phyloP scores from a whole-genome alignment of 1,284 basidiomycete species.

The Cutaneotrichosporon mucoides region DNA sequence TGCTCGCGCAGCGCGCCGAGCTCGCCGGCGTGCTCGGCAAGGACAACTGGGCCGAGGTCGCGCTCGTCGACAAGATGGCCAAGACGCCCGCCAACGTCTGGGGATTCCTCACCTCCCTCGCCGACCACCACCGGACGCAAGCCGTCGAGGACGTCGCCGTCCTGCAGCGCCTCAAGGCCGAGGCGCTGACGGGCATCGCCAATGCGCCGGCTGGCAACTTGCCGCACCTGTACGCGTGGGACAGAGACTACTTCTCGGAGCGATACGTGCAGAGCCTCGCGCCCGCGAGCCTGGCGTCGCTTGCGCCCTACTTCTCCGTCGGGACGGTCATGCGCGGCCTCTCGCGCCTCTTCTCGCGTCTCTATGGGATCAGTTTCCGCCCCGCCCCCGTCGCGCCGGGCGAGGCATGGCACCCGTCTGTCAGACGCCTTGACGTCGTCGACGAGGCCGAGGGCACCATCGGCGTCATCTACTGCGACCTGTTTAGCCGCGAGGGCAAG shows the following conservation, averaged over 20 bases:
- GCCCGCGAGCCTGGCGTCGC: constrained; percentile 56
- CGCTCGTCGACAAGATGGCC: constrained; percentile 89
- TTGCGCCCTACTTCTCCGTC: constrained; percentile 63
- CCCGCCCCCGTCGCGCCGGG: constrained; percentile 64
- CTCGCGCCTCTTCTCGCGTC: constrained; percentile 71
- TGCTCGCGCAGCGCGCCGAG: constrained; percentile 70
- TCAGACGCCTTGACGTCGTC: constrained; percentile 87
- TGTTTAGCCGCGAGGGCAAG: constrained; percentile 82
- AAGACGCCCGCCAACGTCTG: constrained; percentile 83
- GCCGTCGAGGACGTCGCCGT: constrained; percentile 67
- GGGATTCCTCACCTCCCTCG: constrained; percentile 72
- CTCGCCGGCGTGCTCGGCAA: constrained; percentile 78
- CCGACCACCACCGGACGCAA: constrained; percentile 69
- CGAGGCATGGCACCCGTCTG: constrained; percentile 83
- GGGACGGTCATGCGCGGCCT: constrained; percentile 83
- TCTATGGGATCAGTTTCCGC: constrained; percentile 79
- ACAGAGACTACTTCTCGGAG: constrained; percentile 73
- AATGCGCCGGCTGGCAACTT: constrained; percentile 46
- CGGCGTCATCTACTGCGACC: constrained; percentile 91
- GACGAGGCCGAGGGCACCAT: constrained; percentile 73
- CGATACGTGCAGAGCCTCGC: constrained; percentile 49
- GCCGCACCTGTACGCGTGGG: constrained; percentile 82
- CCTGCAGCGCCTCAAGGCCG: constrained; percentile 69
- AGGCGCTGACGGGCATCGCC: constrained; percentile 53
- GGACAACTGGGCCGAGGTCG: constrained; percentile 76